Evolutionary conservation across 2,329 filamentous ascomycete species (phyloP).

Genomic region (Aspergillus melleus): DNA sequence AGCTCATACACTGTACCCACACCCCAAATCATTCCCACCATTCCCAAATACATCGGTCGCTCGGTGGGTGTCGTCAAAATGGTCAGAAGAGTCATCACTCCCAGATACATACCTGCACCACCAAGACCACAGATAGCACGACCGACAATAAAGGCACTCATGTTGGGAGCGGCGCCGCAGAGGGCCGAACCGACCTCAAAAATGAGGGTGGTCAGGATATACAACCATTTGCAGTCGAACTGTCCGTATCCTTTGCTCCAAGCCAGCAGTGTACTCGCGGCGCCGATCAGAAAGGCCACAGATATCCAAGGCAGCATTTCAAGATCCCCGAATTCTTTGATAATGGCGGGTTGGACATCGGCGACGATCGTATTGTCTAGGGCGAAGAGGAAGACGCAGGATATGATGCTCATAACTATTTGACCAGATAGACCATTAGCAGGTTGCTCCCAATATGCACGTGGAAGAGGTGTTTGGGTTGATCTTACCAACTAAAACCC

Average conservation of each 20-base stretch:
- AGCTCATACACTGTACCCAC: background rate
- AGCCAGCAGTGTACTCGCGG: slow-evolving; percentile 9
- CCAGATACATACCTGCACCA: slow-evolving; percentile 10
- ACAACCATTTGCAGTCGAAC: slow-evolving; percentile 46
- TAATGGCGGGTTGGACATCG: slow-evolving; percentile 13
- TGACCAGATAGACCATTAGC: background rate
- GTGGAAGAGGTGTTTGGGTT: background rate
- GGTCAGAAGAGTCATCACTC: background rate
- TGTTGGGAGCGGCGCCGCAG: slow-evolving; percentile 43
- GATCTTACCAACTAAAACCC: background rate
- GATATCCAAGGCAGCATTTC: slow-evolving; percentile 18
- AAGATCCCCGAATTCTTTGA: slow-evolving; percentile 6
- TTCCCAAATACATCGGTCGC: background rate
- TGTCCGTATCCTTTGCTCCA: slow-evolving; percentile 12
- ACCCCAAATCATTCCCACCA: background rate
- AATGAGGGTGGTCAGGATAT: slow-evolving; percentile 21
- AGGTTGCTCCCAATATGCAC: background rate
- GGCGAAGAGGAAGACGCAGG: slow-evolving; percentile 4
- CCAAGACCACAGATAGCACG: slow-evolving; percentile 29
- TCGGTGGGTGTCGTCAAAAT: background rate
- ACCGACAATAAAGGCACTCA: slow-evolving; percentile 46
- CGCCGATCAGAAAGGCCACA: slow-evolving; percentile 12
- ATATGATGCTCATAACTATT: background rate
- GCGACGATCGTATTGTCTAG: slow-evolving; percentile 14
- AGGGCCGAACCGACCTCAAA: slow-evolving; percentile 29